These are phyloP conservation scores for Keqinozyma sinolaborantium DNA, from an alignment of 1,139 yeast genomes.

Conservation along the genomic window DNA sequence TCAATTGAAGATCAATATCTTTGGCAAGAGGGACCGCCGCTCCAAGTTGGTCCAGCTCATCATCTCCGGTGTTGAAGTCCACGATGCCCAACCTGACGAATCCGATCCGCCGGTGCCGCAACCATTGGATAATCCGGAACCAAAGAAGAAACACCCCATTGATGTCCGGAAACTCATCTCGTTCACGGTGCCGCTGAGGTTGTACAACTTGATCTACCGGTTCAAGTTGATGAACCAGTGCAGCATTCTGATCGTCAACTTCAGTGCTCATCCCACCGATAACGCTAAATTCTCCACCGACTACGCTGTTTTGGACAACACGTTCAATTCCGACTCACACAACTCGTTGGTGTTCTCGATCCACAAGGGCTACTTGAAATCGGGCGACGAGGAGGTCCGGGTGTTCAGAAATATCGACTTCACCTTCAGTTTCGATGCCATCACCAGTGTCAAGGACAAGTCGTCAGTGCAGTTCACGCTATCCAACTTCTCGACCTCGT, in stretches of 20 bases:
- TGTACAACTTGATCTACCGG: conserved; percentile 14
- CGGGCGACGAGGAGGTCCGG: conserved; percentile 13
- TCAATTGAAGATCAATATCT: conserved; percentile 23
- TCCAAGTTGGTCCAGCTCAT: conserved; percentile 30
- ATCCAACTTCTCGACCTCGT: conserved; percentile 15
- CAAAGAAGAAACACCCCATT: conserved; percentile 1
- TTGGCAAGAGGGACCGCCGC: conserved; percentile 22
- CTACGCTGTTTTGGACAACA: conserved; percentile 26
- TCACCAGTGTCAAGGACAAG: conserved; percentile 9
- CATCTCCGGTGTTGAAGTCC: conserved; percentile 22
- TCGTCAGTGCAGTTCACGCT: conserved; percentile 10
- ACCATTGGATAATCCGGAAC: not conserved
- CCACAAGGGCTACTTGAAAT: conserved; percentile 28
- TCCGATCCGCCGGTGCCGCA: not conserved
- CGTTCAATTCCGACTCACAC: conserved; percentile 15
- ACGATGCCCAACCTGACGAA: not conserved
- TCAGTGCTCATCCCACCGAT: conserved; percentile 10
- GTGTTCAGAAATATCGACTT: conserved; percentile 33
- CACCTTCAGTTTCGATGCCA: conserved; percentile 20
- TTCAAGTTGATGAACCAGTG: conserved; percentile 25
- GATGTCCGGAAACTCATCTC: conserved; percentile 6
- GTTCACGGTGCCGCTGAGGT: conserved; percentile 10
- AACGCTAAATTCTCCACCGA: conserved; percentile 22
- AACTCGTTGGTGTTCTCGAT: conserved; percentile 21
- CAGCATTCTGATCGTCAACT: conserved; percentile 12